phyloP scores from a whole-genome alignment of 768 basidiomycete species.

The Tylopilus sp. region DNA sequence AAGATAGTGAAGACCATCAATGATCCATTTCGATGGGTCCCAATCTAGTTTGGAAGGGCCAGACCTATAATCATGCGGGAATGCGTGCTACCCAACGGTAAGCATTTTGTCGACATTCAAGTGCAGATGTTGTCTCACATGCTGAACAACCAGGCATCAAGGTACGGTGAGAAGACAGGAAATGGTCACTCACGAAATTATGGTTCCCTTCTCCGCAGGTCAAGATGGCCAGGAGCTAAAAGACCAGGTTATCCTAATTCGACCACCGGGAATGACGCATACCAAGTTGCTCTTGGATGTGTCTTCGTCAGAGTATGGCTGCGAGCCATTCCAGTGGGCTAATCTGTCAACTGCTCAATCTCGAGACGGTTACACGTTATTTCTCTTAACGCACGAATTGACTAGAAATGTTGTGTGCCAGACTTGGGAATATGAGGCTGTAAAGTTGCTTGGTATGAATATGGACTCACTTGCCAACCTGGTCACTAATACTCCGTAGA shows the following conservation, averaged over 20 bases:
- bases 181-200: constrained; percentile 7
- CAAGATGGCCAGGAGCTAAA: constrained; percentile 10
- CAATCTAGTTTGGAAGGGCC: constrained; percentile 10
- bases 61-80: constrained; percentile 14
- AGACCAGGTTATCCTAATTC: background rate
- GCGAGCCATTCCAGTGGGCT: constrained; percentile 11
- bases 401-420: constrained; percentile 10
- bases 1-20: constrained; percentile 2
- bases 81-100: constrained; percentile 7
- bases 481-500: constrained; percentile 8
- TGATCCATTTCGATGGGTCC: constrained; percentile 16
- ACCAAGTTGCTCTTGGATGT: constrained; percentile 11
- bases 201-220: constrained; percentile 14
- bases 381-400: constrained; percentile 5
- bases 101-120: background rate
- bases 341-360: background rate
- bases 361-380: background rate
- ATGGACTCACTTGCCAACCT: constrained; percentile 10
- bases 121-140: constrained; percentile 1
- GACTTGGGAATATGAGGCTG: constrained; percentile 1
- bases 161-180: too few species aligned
- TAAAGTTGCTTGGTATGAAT: background rate
- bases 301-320: constrained; percentile 13
- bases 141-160: constrained; percentile 2
- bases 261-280: background rate